Base-by-base conservation (phyloP, 2,329 filamentous ascomycete species). In the Rosellinia necatrix region DNA sequence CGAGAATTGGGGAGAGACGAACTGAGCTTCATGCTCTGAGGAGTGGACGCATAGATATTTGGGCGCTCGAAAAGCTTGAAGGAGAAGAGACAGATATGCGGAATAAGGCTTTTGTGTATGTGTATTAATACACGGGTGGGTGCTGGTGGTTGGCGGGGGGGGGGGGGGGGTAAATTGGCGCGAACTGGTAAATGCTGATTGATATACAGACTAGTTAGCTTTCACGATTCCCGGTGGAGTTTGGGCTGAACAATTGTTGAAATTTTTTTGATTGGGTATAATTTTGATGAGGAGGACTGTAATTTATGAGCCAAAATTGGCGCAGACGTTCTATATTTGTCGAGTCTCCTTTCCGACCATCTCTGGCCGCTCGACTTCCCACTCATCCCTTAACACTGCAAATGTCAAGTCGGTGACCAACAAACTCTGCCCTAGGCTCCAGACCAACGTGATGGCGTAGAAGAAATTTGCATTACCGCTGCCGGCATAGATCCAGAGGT, bases 401-500 rank as follows among this genome's bases (percentile, higher is more conserved):
- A 96, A 97, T 2, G 96, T 80, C 49, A 91, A 81, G 71, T 99
- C 94, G 9, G 90, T 91, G 6, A 97, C 83, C 25, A 99, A 77
- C 60, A 99, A 80, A 32, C 92, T 92, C 64, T 96, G 81, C 0
- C 91, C 94, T 21, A 99, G 73, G 70, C 91, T 96, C 94, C 94
- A 99, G 0, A 99, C 94, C n/a, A 99, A 77, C 0, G 94, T 99
- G 67, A 99, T 97, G 63, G 94, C 94, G 71, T 99, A 99, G 76
- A 99, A 99, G 77, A 99, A 99, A 72, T 99, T 99, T 56, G 94
- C 94, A 68, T 99, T 99, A 24, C 94, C 94, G 53, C 92, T 96
- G 46, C 94, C 94, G 2, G 94, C 94, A 70, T 97, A 99, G 55
- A 99, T 93, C 94, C 94, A 99, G 4, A 99, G 79, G 70, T 99